Conservation (phyloP, 352 stramenopile species). For the Pythium chondricola region DNA sequence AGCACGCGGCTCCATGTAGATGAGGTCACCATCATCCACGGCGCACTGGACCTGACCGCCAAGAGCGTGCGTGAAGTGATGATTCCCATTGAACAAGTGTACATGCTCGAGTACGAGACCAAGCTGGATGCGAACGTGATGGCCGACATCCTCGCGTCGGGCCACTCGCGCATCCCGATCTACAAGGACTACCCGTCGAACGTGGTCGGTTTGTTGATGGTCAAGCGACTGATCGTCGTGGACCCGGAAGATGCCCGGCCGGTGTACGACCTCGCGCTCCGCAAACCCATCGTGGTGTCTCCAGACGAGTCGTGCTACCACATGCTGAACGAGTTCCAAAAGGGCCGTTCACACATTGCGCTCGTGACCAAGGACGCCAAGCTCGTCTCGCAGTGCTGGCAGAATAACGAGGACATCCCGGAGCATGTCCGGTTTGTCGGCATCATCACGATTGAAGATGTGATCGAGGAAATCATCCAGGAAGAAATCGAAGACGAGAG, state of each 20-base stretch:
- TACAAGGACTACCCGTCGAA: constrained; percentile 64
- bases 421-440: constrained; percentile 59
- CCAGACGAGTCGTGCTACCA: constrained; percentile 81
- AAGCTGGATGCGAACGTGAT: constrained; percentile 69
- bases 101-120: constrained; percentile 80
- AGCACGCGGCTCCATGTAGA: constrained; percentile 62
- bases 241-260: constrained; percentile 68
- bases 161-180: constrained; percentile 87
- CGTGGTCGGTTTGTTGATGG: constrained; percentile 84
- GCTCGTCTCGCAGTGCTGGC: constrained; percentile 50
- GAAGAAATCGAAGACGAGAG: constrained; percentile 90
- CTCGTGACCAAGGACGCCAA: constrained; percentile 59
- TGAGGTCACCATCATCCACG: constrained; percentile 92
- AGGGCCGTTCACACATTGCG: constrained; percentile 77
- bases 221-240: constrained; percentile 88
- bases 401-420: constrained; percentile 32
- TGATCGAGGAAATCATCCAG: constrained; percentile 87
- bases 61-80: constrained; percentile 86
- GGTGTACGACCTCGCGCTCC: constrained; percentile 57
- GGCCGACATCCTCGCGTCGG: constrained; percentile 76
- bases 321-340: constrained; percentile 90
- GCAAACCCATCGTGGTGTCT: constrained; percentile 78
- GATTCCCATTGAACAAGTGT: constrained; percentile 85
- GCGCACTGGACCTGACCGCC: constrained; percentile 81
- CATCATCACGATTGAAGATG: constrained; percentile 90